Percentiles rank a stretch among this genome's conserved stretches.
These are phyloP conservation scores for Ustilago esculenta DNA, from an alignment of 1,284 basidiomycete genomes.

Conservation along the genomic window DNA sequence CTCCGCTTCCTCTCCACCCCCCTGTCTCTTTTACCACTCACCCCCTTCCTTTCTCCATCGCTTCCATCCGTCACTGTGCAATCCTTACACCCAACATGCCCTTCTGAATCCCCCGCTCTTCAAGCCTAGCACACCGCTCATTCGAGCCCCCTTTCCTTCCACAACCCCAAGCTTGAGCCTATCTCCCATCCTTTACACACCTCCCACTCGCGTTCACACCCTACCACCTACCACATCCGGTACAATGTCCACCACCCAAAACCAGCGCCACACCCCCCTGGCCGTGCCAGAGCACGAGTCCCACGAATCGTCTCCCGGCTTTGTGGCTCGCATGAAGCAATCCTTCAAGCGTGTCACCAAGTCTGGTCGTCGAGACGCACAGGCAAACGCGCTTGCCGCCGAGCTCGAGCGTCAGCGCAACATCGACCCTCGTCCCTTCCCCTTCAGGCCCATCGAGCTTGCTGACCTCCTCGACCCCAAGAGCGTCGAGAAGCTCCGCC, in stretches of 20 bases:
- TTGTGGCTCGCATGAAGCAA: constrained; percentile 37
- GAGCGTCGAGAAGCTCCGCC: constrained; percentile 74
- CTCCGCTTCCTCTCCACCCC: background rate
- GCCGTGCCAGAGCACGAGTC: background rate
- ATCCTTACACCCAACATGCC: constrained; percentile 16
- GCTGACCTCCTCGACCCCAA: constrained; percentile 91
- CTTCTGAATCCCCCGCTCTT: constrained; percentile 11
- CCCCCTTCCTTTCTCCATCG: background rate
- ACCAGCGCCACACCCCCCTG: constrained; percentile 8
- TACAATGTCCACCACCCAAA: constrained; percentile 16
- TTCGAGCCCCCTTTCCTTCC: constrained; percentile 5
- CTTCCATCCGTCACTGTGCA: background rate
- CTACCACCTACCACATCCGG: background rate
- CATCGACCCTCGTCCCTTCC: constrained; percentile 61
- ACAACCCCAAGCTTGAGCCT: background rate
- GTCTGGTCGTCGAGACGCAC: constrained; percentile 44
- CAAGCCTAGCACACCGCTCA: constrained; percentile 3
- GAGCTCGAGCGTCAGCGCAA: constrained; percentile 50
- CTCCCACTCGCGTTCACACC: background rate
- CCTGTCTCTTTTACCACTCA: background rate
- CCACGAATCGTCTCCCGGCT: constrained; percentile 9
- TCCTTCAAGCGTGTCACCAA: constrained; percentile 37
- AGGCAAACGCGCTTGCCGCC: constrained; percentile 46
- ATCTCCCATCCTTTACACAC: background rate
- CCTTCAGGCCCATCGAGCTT: constrained; percentile 75